Base-by-base conservation (phyloP, 768 basidiomycete genomes). In the Trametes maxima region DNA sequence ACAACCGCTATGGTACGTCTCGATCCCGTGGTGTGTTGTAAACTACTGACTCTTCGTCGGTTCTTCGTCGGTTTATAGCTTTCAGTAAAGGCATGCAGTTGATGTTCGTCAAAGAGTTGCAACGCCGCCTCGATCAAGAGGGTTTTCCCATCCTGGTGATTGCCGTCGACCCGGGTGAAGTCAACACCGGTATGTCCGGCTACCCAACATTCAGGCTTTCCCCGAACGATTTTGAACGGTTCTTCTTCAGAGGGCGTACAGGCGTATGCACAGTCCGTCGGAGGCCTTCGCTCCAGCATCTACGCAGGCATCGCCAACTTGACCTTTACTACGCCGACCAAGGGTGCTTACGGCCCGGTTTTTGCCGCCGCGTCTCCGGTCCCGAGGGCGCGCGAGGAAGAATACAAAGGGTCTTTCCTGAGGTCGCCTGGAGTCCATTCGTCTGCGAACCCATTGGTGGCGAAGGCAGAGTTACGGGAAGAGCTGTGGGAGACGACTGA, bases 91-190 rank as follows among this genome's bases (percentile, higher is more conserved):
- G 73, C 22, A 62, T 69, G 40, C 60, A 65, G 22, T 54, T 70
- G 19, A 60, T 72, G 8, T 69, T 63, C 49, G 62, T 62, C 36
- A 54, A 61, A 11, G 70, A 72, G 46, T 65, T 73, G 12, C 72
- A 73, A 46, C 40, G 55, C 7, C 66, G 67, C 12, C 54, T 72
- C 1, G 57, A 77, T 62, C 71, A 70, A 7, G 62, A 67, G 2
- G 63, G 67, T 2, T 59, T 70, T 39, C 66, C 72, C 8, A 77
- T 79, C 47, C 68, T 72, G 7, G 72, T 69, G 48, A 70, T 76
- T 33, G 63, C 76, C 22, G 65, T 75, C 14, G 71, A 77, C 50
- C 78, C 76, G 2, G 77, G 78, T 14, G 63, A 63, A 17, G 74
- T 78, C 51, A 73, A 74, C 56, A 76, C 74, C 2, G 62, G 61